phyloP scores from a whole-genome alignment of 192 early-diverging fungal genomes.

The Allomyces arbusculus region DNA sequence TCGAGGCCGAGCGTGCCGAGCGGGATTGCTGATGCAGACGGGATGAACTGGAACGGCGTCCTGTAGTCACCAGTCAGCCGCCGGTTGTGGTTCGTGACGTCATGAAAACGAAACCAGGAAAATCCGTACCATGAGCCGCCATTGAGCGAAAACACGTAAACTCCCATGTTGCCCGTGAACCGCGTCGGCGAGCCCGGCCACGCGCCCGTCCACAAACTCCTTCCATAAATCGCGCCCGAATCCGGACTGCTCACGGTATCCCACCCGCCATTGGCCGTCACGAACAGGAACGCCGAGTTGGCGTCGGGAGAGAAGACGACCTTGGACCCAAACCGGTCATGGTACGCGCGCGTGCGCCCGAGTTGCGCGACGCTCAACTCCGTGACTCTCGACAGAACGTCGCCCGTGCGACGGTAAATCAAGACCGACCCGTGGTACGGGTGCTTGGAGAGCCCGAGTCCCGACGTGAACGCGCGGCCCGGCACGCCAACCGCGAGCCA shows the following conservation, averaged over 20 bases:
- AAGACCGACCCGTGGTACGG: background rate
- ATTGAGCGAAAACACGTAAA: background rate
- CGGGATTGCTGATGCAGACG: background rate
- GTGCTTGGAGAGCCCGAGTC: background rate
- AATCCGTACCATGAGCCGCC: background rate
- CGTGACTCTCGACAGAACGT: background rate
- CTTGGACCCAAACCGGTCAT: background rate
- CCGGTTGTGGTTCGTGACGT: no score
- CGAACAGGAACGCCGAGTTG: background rate
- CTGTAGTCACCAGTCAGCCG: background rate
- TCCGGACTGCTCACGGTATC: background rate
- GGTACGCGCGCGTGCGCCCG: background rate
- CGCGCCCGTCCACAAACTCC: no score
- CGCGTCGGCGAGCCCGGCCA: no score
- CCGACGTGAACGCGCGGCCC: background rate
- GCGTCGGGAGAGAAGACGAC: background rate
- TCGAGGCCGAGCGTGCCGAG: background rate
- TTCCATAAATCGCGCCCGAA: no score
- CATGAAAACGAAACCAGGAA: background rate
- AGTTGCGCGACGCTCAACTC: background rate
- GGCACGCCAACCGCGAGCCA: background rate
- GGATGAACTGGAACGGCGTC: background rate
- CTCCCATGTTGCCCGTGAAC: background rate
- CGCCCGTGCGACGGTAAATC: background rate
- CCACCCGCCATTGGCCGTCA: background rate